Base-by-base conservation (phyloP, 768 basidiomycete species). In the Collybia sp. region DNA sequence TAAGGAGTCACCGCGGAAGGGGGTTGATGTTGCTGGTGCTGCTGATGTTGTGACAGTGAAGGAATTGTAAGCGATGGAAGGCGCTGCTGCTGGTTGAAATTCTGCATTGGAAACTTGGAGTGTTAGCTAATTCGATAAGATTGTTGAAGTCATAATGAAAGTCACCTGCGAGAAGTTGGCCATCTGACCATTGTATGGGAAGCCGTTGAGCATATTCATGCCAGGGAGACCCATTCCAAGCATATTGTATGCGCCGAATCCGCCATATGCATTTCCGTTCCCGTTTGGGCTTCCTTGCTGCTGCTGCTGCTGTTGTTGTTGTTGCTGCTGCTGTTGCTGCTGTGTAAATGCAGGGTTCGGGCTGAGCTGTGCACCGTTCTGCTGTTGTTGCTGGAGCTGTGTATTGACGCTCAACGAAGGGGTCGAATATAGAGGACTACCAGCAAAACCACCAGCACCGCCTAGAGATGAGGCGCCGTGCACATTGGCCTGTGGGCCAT, bases 201-300 rank as follows among this genome's bases (percentile, higher is more conserved):
- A 89, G 20, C 75, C 80, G 34, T 77, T 76, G 52, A 88, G 70
- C 73, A 88, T 82, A 45, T 76, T 78, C 70, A 89, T 83, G 45
- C 71, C 76, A 8, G 85, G 85, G 55, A 89, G 72, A 42, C 85
- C 85, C 85, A 90, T 89, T 17, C 83, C 83, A 30, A 87, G 73
- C 82, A 90, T 86, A 50, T 75, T 83, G 63, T 88, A 88, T 6
- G 79, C 82, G 50, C 73, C 77, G 55, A 86, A 85, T 46, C 70
- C 71, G 46, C 69, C 72, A 54, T 85, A 86, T 13, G 71, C 66
- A 47, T 61, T 70, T 18, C 66, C 74, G 52, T 80, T 83, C 31
- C 64, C 62, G 43, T 71, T 75, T 9, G 62, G 60, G 41, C 73
- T 48, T 55, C 73, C 63, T 66, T 81, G 59, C 49, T 60, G 53